Conservation (phyloP, 1,139 yeast species). For the Eremothecium coryli region DNA sequence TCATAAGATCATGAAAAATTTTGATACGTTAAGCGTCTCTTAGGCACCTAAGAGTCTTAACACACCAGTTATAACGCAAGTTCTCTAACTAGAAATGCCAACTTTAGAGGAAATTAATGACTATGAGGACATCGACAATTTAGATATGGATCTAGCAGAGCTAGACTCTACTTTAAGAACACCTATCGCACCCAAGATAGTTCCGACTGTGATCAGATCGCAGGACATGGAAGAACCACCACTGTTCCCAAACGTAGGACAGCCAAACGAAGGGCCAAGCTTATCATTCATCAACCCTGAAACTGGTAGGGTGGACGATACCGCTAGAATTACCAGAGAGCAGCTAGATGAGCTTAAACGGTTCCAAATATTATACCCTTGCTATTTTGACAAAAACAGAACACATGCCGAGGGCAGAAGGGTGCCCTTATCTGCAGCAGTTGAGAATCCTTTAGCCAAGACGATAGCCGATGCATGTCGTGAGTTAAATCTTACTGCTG, state of each 20-base stretch:
- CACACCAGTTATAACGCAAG: too few relatives aligned
- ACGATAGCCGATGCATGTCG: slow-evolving; percentile 60
- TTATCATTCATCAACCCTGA: slow-evolving; percentile 24
- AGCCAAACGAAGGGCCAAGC: slow-evolving; percentile 15
- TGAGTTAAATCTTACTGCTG: slow-evolving; percentile 31
- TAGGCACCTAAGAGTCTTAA: too few relatives aligned
- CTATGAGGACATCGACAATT: slow-evolving; percentile 73
- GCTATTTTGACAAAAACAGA: slow-evolving; percentile 78
- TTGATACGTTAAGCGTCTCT: too few relatives aligned
- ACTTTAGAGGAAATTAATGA: slow-evolving; percentile 76
- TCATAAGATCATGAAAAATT: too few relatives aligned
- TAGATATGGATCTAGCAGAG: slow-evolving; percentile 90
- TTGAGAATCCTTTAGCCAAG: slow-evolving; percentile 79
- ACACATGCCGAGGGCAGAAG: slow-evolving; percentile 78
- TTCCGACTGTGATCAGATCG: slow-evolving; percentile 53
- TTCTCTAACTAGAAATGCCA: too few relatives aligned
- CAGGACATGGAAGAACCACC: slow-evolving; percentile 40
- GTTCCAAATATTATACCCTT: slow-evolving; percentile 76
- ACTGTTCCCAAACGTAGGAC: slow-evolving; percentile 26
- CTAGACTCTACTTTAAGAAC: slow-evolving; percentile 68
- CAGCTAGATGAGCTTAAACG: slow-evolving; percentile 46
- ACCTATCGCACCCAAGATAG: slow-evolving; percentile 60
- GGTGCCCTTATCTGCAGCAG: slow-evolving; percentile 57
- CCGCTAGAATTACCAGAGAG: slow-evolving; percentile 27
- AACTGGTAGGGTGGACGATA: slow-evolving; percentile 20